Percentiles rank a stretch among this genome's conserved stretches.
These are phyloP conservation scores for Oryza brachyantha DNA, from an alignment of 176 grass and related monocot genomes.

Conservation along the genomic window DNA sequence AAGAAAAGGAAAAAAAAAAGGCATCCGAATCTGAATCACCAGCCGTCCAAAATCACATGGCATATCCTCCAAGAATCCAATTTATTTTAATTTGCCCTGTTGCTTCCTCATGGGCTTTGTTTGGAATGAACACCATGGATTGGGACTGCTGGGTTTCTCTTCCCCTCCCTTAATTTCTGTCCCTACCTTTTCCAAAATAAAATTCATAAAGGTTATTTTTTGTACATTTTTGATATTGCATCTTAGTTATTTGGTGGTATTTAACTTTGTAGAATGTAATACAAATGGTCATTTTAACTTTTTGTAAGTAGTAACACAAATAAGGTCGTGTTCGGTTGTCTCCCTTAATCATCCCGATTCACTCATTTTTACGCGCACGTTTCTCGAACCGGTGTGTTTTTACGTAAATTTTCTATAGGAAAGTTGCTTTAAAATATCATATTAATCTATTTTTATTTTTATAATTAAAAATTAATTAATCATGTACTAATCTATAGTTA, in stretches of 20 bases:
- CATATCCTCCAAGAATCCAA: conserved; percentile 37
- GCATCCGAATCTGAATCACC: conserved; percentile 50
- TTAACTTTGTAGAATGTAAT: background rate
- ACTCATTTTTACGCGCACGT: too few species aligned
- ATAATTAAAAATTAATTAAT: too few species aligned
- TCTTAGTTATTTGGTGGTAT: background rate
- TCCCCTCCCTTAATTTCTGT: too few species aligned
- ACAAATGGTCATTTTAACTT: background rate
- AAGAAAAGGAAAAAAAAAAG: background rate
- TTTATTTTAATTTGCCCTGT: conserved; percentile 2
- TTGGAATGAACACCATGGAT: background rate
- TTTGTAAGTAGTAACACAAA: background rate
- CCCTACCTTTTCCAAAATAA: background rate
- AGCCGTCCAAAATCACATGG: conserved; percentile 31
- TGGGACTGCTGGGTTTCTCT: background rate
- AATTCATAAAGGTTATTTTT: background rate
- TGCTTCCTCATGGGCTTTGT: background rate
- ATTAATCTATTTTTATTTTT: too few species aligned
- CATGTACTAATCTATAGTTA: too few species aligned
- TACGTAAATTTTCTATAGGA: too few species aligned
- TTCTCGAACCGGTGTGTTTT: too few species aligned
- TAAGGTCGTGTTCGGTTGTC: too few species aligned
- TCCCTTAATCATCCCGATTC: too few species aligned
- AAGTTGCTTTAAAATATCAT: too few species aligned
- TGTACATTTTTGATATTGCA: background rate